A percentile compares a stretch with the other conserved stretches of the same genome.
These are phyloP conservation scores for Mortierella polycephala DNA, from an alignment of 371 early-diverging fungal species.

Conservation along the genomic window DNA sequence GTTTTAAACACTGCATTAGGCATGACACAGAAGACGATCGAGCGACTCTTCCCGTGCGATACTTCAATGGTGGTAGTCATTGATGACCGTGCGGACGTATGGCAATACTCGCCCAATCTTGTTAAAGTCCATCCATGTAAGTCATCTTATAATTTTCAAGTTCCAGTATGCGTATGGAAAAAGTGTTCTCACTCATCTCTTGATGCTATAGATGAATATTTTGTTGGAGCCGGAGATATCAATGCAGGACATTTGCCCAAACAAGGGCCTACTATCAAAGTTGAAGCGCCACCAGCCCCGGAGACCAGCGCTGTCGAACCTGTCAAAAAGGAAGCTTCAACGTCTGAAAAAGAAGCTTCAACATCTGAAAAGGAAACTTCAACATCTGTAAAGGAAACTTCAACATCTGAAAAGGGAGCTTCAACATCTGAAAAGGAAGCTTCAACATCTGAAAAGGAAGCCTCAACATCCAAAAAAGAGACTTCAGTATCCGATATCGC, in stretches of 20 bases:
- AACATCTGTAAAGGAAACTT: background rate
- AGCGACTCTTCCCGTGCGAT: slow-evolving; percentile 95
- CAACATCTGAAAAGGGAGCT: background rate
- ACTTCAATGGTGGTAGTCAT: slow-evolving; percentile 97
- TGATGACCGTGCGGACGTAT: slow-evolving; percentile 99
- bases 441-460: background rate
- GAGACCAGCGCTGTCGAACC: background rate
- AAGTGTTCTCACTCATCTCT: background rate
- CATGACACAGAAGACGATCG: slow-evolving; percentile 85
- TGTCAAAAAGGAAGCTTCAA: background rate
- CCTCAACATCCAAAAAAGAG: background rate
- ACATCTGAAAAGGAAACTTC: background rate
- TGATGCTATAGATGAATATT: slow-evolving; percentile 80
- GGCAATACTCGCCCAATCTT: slow-evolving; percentile 93
- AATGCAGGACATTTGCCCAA: slow-evolving; percentile 75
- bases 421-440: background rate
- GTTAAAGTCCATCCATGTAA: slow-evolving; percentile 92
- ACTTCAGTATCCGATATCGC: background rate
- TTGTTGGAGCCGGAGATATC: slow-evolving; percentile 95
- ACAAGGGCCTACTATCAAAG: slow-evolving; percentile 21
- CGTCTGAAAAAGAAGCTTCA: background rate
- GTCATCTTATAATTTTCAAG: slow-evolving; percentile 74
- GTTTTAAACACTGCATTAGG: slow-evolving; percentile 55
- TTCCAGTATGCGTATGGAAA: background rate
- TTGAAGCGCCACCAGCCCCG: slow-evolving; percentile 2